These are phyloP conservation scores for Plectranthus barbatus DNA, from an alignment of 257 asterid genomes.

Conservation along the genomic window DNA sequence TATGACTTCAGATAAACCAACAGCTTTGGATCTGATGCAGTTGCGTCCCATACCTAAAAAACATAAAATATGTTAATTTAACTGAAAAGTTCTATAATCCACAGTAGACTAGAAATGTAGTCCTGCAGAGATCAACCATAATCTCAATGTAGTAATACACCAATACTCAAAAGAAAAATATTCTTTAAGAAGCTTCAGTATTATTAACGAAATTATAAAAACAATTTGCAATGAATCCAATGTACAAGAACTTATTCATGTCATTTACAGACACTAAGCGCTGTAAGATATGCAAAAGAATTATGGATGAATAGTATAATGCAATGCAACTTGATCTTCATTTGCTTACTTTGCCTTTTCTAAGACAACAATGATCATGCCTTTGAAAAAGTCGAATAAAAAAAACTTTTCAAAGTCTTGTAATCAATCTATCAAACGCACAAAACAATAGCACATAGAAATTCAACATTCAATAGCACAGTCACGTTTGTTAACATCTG, in stretches of 20 bases:
- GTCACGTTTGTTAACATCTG: no score
- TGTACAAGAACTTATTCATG: neutral
- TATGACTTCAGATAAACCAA: constrained; percentile 90
- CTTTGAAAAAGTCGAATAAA: no score
- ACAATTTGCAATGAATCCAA: neutral
- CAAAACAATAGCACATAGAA: no score
- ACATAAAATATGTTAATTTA: neutral
- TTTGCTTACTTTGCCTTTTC: neutral
- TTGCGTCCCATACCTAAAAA: constrained; percentile 95
- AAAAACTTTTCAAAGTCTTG: no score
- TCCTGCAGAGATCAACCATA: neutral
- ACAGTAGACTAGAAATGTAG: neutral
- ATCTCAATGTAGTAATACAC: neutral
- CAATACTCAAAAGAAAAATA: neutral
- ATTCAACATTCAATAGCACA: no score
- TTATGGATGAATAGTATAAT: neutral
- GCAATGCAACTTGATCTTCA: neutral
- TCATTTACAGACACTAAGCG: neutral
- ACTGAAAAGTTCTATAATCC: neutral
- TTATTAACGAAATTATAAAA: neutral
- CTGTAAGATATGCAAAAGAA: neutral
- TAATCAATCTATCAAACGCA: no score
- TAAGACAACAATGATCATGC: neutral
- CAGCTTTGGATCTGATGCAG: constrained; percentile 85
- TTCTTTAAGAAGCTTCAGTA: neutral